These are phyloP conservation scores for Euryodendron excelsum DNA, from an alignment of 148 eudicot genomes.

Conservation along the genomic window DNA sequence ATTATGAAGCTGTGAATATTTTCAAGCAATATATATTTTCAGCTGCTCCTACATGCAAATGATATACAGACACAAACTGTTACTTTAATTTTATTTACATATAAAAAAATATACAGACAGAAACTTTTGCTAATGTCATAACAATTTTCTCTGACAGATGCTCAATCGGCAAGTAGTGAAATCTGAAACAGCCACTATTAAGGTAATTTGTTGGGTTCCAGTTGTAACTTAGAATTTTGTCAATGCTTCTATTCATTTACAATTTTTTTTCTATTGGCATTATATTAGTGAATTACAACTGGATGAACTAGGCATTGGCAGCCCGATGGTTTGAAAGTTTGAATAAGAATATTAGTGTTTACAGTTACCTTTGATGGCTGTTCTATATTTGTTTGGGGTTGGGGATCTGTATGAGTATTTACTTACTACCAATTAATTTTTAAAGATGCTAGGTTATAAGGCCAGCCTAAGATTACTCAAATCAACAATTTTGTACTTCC, in stretches of 20 bases:
- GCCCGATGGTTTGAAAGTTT: not conserved
- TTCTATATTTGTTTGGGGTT: too few relatives aligned
- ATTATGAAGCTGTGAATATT: not conserved
- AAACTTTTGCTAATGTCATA: too few relatives aligned
- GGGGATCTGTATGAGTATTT: too few relatives aligned
- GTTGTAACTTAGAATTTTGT: not conserved
- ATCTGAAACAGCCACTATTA: slow-evolving; percentile 87
- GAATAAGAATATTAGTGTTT: not conserved
- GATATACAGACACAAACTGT: too few relatives aligned
- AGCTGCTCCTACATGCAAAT: too few relatives aligned
- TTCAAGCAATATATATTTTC: not conserved
- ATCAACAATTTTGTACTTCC: too few relatives aligned
- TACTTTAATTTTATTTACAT: too few relatives aligned
- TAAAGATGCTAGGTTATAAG: too few relatives aligned
- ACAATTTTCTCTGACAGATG: slow-evolving; percentile 61
- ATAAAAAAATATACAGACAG: too few relatives aligned
- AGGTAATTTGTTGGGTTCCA: slow-evolving; percentile 44
- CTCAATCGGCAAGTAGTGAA: slow-evolving; percentile 91
- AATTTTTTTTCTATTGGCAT: not conserved
- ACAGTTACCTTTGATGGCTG: not conserved
- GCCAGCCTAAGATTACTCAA: too few relatives aligned
- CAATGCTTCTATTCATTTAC: not conserved
- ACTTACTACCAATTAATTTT: too few relatives aligned
- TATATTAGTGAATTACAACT: not conserved
- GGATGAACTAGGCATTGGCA: not conserved